These are phyloP conservation scores for Penicillium alfredii DNA, from an alignment of 495 filamentous ascomycete species.

Conservation along the genomic window DNA sequence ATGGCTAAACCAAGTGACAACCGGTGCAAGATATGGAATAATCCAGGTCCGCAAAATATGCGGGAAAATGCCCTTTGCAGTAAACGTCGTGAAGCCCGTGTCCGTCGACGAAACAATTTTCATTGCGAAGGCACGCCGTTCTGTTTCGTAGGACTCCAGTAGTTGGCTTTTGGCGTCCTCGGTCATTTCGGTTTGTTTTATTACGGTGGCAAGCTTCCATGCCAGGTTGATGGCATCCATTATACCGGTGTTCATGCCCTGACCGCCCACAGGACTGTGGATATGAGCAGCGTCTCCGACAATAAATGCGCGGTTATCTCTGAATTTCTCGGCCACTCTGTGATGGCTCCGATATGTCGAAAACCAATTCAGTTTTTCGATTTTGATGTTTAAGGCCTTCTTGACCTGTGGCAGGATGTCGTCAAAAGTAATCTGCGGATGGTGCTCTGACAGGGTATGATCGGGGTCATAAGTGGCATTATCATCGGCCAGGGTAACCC, in stretches of 20 bases:
- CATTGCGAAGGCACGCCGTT: slow-evolving; percentile 39
- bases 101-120: slow-evolving; percentile 29
- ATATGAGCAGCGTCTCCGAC: slow-evolving; percentile 50
- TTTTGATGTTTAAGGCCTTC: slow-evolving; percentile 13
- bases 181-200: slow-evolving; percentile 22
- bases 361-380: slow-evolving; percentile 34
- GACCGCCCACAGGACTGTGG: slow-evolving; percentile 51
- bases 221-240: slow-evolving; percentile 54
- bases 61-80: slow-evolving; percentile 16
- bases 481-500: slow-evolving; percentile 8
- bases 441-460: background rate
- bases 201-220: slow-evolving; percentile 48
- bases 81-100: slow-evolving; percentile 22
- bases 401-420: slow-evolving; percentile 21
- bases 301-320: slow-evolving; percentile 27
- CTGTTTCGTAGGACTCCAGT: slow-evolving; percentile 46
- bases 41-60: slow-evolving; percentile 27
- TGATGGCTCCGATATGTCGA: slow-evolving; percentile 32
- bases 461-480: background rate
- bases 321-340: slow-evolving; percentile 26
- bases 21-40: slow-evolving; percentile 24
- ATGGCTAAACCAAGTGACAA: slow-evolving; percentile 16
- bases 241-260: slow-evolving; percentile 58
- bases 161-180: slow-evolving; percentile 35
- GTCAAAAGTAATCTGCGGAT: slow-evolving; percentile 23